A percentile compares a stretch with the other conserved stretches of the same genome.
Evolutionary conservation across 192 early-diverging fungal genomes (phyloP).

Genomic region (Phlyctochytrium arcticum): DNA sequence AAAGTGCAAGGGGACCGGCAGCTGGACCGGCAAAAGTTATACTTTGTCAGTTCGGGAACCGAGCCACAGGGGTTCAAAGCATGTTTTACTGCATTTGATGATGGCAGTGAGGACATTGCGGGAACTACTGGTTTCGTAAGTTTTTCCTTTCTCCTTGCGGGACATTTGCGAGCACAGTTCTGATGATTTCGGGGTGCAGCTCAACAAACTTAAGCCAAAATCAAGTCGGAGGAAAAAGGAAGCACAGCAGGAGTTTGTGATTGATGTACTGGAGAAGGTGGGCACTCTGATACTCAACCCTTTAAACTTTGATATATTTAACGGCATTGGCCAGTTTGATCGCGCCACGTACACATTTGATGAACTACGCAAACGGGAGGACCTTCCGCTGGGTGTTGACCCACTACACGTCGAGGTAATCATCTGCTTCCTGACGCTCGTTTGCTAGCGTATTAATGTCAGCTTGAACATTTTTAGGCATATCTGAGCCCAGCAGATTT

Average conservation of each 20-base stretch:
- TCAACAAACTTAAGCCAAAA: constrained; percentile 5
- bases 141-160: background rate
- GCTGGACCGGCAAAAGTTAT: background rate
- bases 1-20: background rate
- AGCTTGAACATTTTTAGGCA: background rate
- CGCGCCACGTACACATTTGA: constrained; percentile 22
- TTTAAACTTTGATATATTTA: background rate
- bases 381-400: constrained; percentile 34
- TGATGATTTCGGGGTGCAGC: background rate
- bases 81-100: constrained; percentile 33
- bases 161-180: background rate
- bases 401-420: constrained; percentile 25
- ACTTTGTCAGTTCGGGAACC: constrained; percentile 5
- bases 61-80: constrained; percentile 32
- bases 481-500: constrained; percentile 31
- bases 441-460: background rate
- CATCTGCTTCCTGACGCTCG: background rate
- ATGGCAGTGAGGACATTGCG: constrained; percentile 18
- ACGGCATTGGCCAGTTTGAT: constrained; percentile 9
- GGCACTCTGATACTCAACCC: background rate
- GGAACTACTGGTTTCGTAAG: constrained; percentile 15
- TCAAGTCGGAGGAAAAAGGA: background rate
- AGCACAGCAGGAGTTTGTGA: constrained; percentile 5
- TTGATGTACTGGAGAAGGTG: constrained; percentile 15
- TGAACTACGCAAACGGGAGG: constrained; percentile 19